These are phyloP conservation scores for Grigorovia jiainica DNA, from an alignment of 805 yeast genomes.

Conservation along the genomic window DNA sequence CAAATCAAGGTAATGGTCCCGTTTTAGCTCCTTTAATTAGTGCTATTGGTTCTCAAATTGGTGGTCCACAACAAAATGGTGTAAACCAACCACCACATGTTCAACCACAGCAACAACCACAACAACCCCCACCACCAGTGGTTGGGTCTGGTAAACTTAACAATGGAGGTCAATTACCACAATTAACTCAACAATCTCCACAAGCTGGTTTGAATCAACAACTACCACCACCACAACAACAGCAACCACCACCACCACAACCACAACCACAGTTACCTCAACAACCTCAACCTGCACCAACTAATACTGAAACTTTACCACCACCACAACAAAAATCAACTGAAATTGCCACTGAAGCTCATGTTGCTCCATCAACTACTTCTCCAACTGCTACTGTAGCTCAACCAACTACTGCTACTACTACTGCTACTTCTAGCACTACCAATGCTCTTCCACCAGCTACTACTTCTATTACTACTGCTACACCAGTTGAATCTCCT, in stretches of 20 bases:
- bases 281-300: neutral
- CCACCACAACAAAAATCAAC: neutral
- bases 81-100: neutral
- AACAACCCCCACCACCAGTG: neutral
- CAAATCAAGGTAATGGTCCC: conserved; percentile 7
- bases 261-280: neutral
- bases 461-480: conserved; percentile 5
- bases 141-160: neutral
- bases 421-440: conserved; percentile 4
- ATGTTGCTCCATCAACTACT: neutral
- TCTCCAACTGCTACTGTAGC: neutral
- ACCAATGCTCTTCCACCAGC: conserved; percentile 9
- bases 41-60: conserved; percentile 11
- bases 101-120: conserved; percentile 1
- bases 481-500: neutral
- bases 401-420: neutral
- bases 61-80: conserved; percentile 1
- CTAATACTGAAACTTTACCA: neutral
- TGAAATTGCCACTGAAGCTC: neutral
- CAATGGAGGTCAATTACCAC: conserved; percentile 1
- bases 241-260: neutral
- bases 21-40: conserved; percentile 11
- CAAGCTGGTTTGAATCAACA: neutral
- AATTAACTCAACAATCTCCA: neutral
- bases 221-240: neutral